Evolutionary conservation across 2,329 filamentous ascomycete genomes (phyloP), one percentile per base, ranked within the genome.

Genomic region (Diplodia sapinea): DNA sequence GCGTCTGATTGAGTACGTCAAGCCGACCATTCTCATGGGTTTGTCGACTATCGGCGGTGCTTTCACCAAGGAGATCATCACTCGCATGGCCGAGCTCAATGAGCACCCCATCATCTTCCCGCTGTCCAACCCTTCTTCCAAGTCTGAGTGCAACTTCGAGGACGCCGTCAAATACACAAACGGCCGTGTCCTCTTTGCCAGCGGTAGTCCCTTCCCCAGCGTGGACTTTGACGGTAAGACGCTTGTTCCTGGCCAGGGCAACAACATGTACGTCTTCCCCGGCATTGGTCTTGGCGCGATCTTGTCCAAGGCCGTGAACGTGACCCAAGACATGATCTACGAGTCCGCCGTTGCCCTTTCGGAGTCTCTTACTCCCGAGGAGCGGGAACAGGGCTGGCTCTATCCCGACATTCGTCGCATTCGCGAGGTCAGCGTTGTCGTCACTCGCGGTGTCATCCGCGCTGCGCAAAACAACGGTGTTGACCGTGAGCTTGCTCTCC

Each of bases 281-380:
- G 95, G 94, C 75, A 91, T 98, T 69, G 95, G 95, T 68, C 88
- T 98, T 36, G 95, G 94, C 69, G 91, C 94, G 71, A 97, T 98
- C 76, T 87, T 98, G 59, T 89, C 90, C 82, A 96, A 97, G 84
- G 87, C 93, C 13, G 89, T 91, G 71, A 89, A 89, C 73, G 86
- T 98, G 72, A 98, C 94, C 5, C 92, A 97, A 78, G 88, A 90
- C 79, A 99, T 99, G 95, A 93, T 99, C 76, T 98, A 98, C 82
- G 93, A 91, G 61, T 94, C 94, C 38, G 95, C 93, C 33, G 89
- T 90, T 50, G 90, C 93, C 4, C 87, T 98, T 23, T 87, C 92
- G 17, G 88, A 88, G 68, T 89, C 91, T 40, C 86, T 99, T 69
- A 93, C 90, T 70, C 84, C 88, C 49, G 90, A 95, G 70, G 95